Percentiles rank a stretch among this genome's conserved stretches.
Evolutionary conservation across 2,329 filamentous ascomycete species (phyloP).

Genomic region (Colletotrichum lupini): DNA sequence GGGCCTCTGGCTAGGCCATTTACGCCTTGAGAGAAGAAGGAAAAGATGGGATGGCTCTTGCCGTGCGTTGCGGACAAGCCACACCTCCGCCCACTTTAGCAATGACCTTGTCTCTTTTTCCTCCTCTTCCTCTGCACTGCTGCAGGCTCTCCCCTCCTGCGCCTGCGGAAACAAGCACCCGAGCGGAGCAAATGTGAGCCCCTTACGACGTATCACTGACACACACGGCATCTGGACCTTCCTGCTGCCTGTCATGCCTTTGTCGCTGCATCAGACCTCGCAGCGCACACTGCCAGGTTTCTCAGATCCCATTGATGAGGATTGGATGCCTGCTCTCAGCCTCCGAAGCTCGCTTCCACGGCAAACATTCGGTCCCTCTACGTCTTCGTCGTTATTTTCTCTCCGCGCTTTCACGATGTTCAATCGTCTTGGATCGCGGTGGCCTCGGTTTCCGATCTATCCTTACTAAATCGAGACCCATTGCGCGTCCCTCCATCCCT

Average conservation of each 20-base stretch:
- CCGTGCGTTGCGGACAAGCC: slow-evolving; percentile 32
- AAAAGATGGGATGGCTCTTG: slow-evolving; percentile 17
- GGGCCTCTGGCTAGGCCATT: slow-evolving; percentile 2
- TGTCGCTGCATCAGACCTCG: neutral
- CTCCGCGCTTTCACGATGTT: neutral
- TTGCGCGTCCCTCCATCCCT: slow-evolving; percentile 26
- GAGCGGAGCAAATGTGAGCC: slow-evolving; percentile 1
- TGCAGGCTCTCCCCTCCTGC: slow-evolving; percentile 2
- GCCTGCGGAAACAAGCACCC: neutral
- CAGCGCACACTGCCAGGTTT: slow-evolving; percentile 10
- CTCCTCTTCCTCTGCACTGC: neutral
- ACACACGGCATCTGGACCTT: slow-evolving; percentile 10
- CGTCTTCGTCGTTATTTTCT: neutral
- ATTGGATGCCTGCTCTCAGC: neutral
- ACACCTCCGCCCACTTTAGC: slow-evolving; percentile 25
- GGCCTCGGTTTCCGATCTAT: slow-evolving; percentile 20
- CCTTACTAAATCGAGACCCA: slow-evolving; percentile 25
- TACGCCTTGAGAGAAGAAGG: slow-evolving; percentile 1
- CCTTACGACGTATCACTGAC: slow-evolving; percentile 5
- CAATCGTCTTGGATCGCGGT: neutral
- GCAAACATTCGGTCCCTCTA: neutral
- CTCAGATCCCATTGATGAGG: slow-evolving; percentile 13
- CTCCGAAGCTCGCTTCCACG: slow-evolving; percentile 6
- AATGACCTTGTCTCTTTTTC: slow-evolving; percentile 4
- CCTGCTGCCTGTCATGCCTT: slow-evolving; percentile 7